These are phyloP conservation scores for Sclerotinia borealis DNA, from an alignment of 2,329 filamentous ascomycete species.

Conservation along the genomic window DNA sequence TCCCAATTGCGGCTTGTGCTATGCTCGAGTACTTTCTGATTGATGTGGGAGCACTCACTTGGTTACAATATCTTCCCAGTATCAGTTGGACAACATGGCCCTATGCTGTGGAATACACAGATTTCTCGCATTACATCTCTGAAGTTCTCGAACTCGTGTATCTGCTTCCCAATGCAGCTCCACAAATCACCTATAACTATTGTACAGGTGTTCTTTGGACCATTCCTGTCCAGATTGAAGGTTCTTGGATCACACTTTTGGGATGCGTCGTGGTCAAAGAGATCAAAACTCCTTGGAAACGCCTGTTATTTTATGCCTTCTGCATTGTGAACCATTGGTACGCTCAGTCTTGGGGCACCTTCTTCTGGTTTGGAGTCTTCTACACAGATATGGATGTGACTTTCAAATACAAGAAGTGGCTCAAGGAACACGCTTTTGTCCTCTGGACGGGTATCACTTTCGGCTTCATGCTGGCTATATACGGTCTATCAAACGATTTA, in stretches of 20 bases:
- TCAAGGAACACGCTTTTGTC: conserved; percentile 32
- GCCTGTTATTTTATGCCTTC: conserved; percentile 39
- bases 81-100: conserved; percentile 44
- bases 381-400: conserved; percentile 42
- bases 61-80: conserved; percentile 40
- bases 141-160: conserved; percentile 41
- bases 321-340: conserved; percentile 42
- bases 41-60: conserved; percentile 38
- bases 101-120: conserved; percentile 36
- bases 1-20: conserved; percentile 39
- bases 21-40: conserved; percentile 42
- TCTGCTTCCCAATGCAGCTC: conserved; percentile 42
- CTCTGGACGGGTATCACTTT: conserved; percentile 36
- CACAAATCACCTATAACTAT: conserved; percentile 42
- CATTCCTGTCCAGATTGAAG: conserved; percentile 43
- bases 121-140: conserved; percentile 39
- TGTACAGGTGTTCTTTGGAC: conserved; percentile 46
- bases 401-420: conserved; percentile 38
- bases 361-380: conserved; percentile 40
- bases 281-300: conserved; percentile 42
- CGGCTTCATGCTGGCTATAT: conserved; percentile 26
- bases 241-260: conserved; percentile 39
- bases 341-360: conserved; percentile 40
- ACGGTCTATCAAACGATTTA: conserved; percentile 15
- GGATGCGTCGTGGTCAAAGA: conserved; percentile 40